A percentile compares a stretch with the other conserved stretches of the same genome.
Evolutionary conservation across 306 rosid genomes (phyloP).

Genomic region (Gastrolobium bilobum): DNA sequence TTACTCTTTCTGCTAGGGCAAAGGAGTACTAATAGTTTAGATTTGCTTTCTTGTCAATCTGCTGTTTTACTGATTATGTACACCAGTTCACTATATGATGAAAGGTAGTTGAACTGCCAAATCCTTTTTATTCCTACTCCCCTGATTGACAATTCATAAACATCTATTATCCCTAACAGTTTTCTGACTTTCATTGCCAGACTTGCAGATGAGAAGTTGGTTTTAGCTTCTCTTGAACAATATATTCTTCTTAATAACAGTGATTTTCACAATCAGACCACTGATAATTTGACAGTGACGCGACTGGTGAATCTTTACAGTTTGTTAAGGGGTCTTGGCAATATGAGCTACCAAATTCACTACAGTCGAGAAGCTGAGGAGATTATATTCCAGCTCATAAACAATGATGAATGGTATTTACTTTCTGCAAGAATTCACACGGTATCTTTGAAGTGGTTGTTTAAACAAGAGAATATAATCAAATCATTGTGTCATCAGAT

Average conservation of each 20-base stretch:
- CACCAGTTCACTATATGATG: conserved; percentile 80
- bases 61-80: conserved; percentile 77
- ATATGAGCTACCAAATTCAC: conserved; percentile 65
- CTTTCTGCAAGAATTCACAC: conserved; percentile 76
- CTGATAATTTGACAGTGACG: conserved; percentile 58
- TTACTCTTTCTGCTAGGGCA: conserved; percentile 86
- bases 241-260: conserved; percentile 72
- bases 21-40: conserved; percentile 64
- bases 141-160: conserved; percentile 31
- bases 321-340: conserved; percentile 73
- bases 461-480: conserved; percentile 80
- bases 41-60: conserved; percentile 78
- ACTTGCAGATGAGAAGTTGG: conserved; percentile 89
- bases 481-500: conserved; percentile 70
- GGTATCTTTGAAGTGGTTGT: conserved; percentile 85
- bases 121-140: conserved; percentile 22
- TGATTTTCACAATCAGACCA: conserved; percentile 51
- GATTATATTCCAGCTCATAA: conserved; percentile 71
- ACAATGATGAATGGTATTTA: conserved; percentile 75
- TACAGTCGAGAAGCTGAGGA: conserved; percentile 83
- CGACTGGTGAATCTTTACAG: conserved; percentile 81
- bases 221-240: conserved; percentile 85
- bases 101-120: conserved; percentile 65
- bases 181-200: conserved; percentile 59
- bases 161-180: conserved; percentile 45